Evolutionary conservation across 2,329 filamentous ascomycete genomes (phyloP).

Genomic region (Verticillium albo-atrum): DNA sequence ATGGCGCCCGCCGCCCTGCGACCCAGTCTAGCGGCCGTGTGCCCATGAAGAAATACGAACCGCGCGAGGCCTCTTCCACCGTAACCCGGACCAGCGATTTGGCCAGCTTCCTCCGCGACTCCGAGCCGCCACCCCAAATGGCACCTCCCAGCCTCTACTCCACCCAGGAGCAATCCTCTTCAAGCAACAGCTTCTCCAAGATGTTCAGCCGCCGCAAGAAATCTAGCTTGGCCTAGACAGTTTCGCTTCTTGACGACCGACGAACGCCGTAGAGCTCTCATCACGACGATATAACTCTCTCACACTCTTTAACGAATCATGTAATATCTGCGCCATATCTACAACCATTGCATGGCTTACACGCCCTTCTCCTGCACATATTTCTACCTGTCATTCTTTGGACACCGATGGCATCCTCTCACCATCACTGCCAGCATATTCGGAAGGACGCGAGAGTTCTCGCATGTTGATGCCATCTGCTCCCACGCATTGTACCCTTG

Average conservation of each 20-base stretch:
- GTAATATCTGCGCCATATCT: not conserved
- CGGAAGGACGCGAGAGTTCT: not conserved
- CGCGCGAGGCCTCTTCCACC: conserved; percentile 43
- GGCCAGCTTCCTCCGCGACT: conserved; percentile 67
- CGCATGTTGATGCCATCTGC: not conserved
- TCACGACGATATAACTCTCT: not conserved
- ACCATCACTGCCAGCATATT: not conserved
- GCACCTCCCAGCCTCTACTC: conserved; percentile 19
- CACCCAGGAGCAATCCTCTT: conserved; percentile 17
- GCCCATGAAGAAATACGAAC: conserved; percentile 55
- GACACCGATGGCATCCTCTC: not conserved
- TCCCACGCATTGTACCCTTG: not conserved
- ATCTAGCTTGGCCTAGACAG: conserved; percentile 24
- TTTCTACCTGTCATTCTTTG: not conserved
- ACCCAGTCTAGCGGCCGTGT: conserved; percentile 31
- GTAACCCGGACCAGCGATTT: conserved; percentile 59
- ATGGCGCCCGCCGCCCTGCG: conserved; percentile 12
- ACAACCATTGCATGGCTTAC: not conserved
- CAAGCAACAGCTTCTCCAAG: conserved; percentile 35
- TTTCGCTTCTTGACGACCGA: not conserved
- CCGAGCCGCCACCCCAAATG: conserved; percentile 53
- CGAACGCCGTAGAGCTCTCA: not conserved
- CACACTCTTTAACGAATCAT: not conserved
- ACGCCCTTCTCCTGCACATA: not conserved
- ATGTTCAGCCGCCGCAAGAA: conserved; percentile 49